A percentile compares a stretch with the other conserved stretches of the same genome.
These are phyloP conservation scores for Notholithocarpus densiflorus DNA, from an alignment of 306 rosid genomes.

Conservation along the genomic window DNA sequence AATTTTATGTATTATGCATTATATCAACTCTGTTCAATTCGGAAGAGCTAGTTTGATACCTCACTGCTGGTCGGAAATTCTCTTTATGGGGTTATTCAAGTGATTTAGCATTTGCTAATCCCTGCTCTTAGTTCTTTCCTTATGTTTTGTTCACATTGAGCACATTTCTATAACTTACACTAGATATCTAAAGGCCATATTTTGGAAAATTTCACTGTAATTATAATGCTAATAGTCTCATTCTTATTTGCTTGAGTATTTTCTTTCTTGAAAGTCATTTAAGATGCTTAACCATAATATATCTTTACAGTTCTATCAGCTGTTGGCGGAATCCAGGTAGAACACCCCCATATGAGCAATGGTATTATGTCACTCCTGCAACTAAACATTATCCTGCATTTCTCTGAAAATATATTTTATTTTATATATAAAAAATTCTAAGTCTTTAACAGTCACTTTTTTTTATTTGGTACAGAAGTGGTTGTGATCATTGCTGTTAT, in stretches of 20 bases:
- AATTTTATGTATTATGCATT: background rate
- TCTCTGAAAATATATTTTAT: background rate
- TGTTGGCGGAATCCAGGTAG: conserved; percentile 96
- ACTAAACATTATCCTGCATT: conserved; percentile 13
- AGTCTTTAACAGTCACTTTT: conserved; percentile 24
- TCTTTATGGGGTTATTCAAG: background rate
- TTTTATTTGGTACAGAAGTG: conserved; percentile 50
- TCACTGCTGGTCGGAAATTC: background rate
- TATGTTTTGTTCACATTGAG: background rate
- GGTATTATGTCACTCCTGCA: conserved; percentile 47
- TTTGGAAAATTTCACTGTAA: background rate
- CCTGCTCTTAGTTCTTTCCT: conserved; percentile 3
- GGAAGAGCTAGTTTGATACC: background rate
- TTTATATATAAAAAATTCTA: conserved; percentile 13
- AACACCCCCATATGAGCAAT: conserved; percentile 48
- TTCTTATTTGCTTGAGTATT: background rate
- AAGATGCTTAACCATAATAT: conserved; percentile 27
- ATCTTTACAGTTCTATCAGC: conserved; percentile 78
- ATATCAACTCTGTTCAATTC: background rate
- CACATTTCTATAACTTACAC: background rate
- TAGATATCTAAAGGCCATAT: background rate
- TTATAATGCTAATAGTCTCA: background rate
- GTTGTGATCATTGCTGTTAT: conserved; percentile 85
- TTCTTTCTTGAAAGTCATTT: background rate
- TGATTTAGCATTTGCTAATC: background rate